A percentile compares a stretch with the other conserved stretches of the same genome.
Evolutionary conservation across 352 stramenopile genomes (phyloP).

Genomic region (Thalassiosira ordinaria): DNA sequence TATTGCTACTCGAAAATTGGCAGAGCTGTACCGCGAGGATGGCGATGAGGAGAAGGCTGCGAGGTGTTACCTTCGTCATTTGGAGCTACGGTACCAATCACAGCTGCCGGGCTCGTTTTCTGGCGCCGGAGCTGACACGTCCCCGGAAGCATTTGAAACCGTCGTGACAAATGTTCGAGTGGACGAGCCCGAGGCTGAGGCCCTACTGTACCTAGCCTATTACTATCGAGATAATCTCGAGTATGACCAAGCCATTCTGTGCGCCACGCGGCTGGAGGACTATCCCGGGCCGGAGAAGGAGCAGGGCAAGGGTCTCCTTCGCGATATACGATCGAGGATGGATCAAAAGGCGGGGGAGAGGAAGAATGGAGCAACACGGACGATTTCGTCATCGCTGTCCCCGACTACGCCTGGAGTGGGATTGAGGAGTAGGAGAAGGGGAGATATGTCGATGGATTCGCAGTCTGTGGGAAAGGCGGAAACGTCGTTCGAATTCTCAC

Average conservation of each 20-base stretch:
- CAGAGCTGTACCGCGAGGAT: slow-evolving; percentile 76
- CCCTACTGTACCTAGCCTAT: slow-evolving; percentile 78
- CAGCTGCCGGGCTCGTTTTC: slow-evolving; percentile 27
- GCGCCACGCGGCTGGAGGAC: slow-evolving; percentile 76
- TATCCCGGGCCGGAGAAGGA: slow-evolving; percentile 85
- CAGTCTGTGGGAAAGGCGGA: slow-evolving; percentile 33
- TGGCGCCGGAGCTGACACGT: slow-evolving; percentile 25
- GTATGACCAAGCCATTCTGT: slow-evolving; percentile 76
- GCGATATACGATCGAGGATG: slow-evolving; percentile 74
- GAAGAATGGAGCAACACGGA: slow-evolving; percentile 12
- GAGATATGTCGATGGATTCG: slow-evolving; percentile 48
- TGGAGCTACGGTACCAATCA: slow-evolving; percentile 76
- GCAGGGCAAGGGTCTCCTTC: slow-evolving; percentile 76
- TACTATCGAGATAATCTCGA: slow-evolving; percentile 78
- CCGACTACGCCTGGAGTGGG: slow-evolving; percentile 24
- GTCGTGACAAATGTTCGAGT: slow-evolving; percentile 71
- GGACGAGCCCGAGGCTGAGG: slow-evolving; percentile 78
- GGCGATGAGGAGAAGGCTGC: slow-evolving; percentile 76
- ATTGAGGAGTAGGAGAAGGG: slow-evolving; percentile 21
- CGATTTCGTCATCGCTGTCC: neutral
- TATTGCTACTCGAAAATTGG: slow-evolving; percentile 82
- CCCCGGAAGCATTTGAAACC: slow-evolving; percentile 57
- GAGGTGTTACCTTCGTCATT: slow-evolving; percentile 80
- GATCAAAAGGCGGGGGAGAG: slow-evolving; percentile 50
- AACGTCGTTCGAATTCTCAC: slow-evolving; percentile 61